Percentiles rank a stretch among this genome's conserved stretches.
Evolutionary conservation across 768 basidiomycete genomes (phyloP).

Genomic region (Leccinellum rugosiceps): DNA sequence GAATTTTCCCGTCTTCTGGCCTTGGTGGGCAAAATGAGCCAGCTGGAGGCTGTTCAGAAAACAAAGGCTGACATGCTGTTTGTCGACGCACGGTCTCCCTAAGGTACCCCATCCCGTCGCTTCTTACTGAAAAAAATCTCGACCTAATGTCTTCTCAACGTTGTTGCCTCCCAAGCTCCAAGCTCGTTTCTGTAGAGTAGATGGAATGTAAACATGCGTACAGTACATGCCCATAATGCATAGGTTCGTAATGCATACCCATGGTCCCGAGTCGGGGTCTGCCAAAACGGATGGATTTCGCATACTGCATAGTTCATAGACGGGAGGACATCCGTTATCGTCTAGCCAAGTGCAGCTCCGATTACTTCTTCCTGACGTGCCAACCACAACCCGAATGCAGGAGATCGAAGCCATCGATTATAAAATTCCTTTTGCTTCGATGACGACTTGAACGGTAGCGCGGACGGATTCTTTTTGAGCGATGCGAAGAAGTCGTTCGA

Average conservation of each 20-base stretch:
- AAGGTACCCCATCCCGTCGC: not conserved
- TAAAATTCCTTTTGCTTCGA: slow-evolving; percentile 72
- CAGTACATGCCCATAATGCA: not conserved
- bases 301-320: not conserved
- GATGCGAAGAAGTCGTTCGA: slow-evolving; percentile 66
- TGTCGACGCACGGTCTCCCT: slow-evolving; percentile 24
- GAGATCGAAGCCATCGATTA: slow-evolving; percentile 69
- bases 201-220: not conserved
- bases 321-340: not conserved
- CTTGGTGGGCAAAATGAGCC: slow-evolving; percentile 26
- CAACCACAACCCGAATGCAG: slow-evolving; percentile 78
- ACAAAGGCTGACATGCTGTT: slow-evolving; percentile 25
- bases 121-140: not conserved
- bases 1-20: slow-evolving; percentile 17
- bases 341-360: slow-evolving; percentile 29
- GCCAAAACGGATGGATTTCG: not conserved
- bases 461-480: slow-evolving; percentile 64
- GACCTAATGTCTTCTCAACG: not conserved
- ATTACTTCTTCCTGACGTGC: slow-evolving; percentile 74
- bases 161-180: not conserved
- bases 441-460: slow-evolving; percentile 71
- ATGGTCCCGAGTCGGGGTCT: not conserved
- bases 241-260: not conserved
- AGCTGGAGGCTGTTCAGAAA: slow-evolving; percentile 19
- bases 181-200: not conserved